Evolutionary conservation across 129 eudicot species (phyloP).

Genomic region (Flaveria bidentis): DNA sequence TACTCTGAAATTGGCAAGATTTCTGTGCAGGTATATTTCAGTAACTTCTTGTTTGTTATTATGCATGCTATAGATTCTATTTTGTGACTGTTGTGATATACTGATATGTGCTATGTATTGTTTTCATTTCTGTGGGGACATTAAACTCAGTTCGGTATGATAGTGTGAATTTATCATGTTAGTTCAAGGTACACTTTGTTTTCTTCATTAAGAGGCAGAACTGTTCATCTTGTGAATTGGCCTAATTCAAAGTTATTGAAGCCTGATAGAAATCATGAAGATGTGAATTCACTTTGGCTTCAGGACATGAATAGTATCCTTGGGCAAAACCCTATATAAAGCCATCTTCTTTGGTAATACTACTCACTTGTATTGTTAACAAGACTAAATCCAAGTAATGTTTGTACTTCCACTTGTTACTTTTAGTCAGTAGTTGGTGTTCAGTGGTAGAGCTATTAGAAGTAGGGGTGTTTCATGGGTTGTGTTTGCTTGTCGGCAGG

Average conservation of each 20-base stretch:
- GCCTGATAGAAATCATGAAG: not conserved
- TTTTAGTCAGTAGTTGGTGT: not conserved
- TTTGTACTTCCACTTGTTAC: not conserved
- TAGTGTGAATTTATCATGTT: slow-evolving; percentile 1
- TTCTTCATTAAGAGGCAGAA: slow-evolving; percentile 19
- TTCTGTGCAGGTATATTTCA: slow-evolving; percentile 75
- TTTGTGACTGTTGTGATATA: slow-evolving; percentile 11
- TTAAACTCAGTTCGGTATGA: slow-evolving; percentile 3
- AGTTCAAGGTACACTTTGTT: not conserved
- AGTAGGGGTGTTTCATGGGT: not conserved
- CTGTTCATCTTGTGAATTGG: not conserved
- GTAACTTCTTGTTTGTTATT: slow-evolving; percentile 18
- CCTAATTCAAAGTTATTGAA: not conserved
- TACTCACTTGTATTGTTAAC: not conserved
- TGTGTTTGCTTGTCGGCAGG: not conserved
- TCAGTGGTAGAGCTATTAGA: not conserved
- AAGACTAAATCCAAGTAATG: not conserved
- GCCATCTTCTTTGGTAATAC: not conserved
- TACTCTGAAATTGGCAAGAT: slow-evolving; percentile 92
- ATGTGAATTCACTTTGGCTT: not conserved
- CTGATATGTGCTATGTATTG: slow-evolving; percentile 1
- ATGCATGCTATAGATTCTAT: slow-evolving; percentile 6
- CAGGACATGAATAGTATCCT: not conserved
- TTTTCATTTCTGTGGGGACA: slow-evolving; percentile 5
- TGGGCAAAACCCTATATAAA: not conserved